phyloP scores from a whole-genome alignment of 495 filamentous ascomycete genomes.

The Astrocystis sublimbata region DNA sequence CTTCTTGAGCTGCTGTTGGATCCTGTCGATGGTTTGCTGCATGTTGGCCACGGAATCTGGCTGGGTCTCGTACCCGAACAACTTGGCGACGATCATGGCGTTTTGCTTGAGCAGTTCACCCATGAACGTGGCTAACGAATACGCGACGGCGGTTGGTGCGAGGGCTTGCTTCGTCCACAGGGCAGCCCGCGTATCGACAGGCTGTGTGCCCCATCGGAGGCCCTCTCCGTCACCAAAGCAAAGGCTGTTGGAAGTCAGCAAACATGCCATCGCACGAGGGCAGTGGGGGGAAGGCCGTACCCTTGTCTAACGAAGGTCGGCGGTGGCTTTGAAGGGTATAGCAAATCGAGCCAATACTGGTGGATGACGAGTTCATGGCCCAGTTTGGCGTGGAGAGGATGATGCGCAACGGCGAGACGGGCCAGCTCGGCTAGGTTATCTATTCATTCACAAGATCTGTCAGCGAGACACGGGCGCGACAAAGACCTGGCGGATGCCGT shows the following conservation, averaged over 20 bases:
- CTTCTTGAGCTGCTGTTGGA: constrained; percentile 37
- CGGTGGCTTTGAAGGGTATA: constrained; percentile 42
- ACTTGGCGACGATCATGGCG: constrained; percentile 25
- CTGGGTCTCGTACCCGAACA: constrained; percentile 35
- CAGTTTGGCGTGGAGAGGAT: constrained; percentile 16
- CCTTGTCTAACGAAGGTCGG: constrained; percentile 43
- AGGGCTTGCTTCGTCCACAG: constrained; percentile 33
- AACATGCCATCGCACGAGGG: neutral
- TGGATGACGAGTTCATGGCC: constrained; percentile 28
- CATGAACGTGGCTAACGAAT: constrained; percentile 39
- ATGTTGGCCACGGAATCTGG: constrained; percentile 7
- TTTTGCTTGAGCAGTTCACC: constrained; percentile 33
- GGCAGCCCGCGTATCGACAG: constrained; percentile 33
- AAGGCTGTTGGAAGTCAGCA: constrained; percentile 30
- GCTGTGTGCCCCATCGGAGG: constrained; percentile 29
- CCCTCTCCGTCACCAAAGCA: constrained; percentile 33
- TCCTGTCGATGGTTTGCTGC: constrained; percentile 29
- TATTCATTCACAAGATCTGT: constrained; percentile 23
- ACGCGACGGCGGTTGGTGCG: constrained; percentile 36
- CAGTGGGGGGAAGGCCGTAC: constrained; percentile 26
- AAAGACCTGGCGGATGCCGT: too few relatives aligned
- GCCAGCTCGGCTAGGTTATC: constrained; percentile 32
- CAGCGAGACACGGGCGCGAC: neutral
- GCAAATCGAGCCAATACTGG: constrained; percentile 41
- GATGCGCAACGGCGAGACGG: constrained; percentile 15